A percentile compares a stretch with the other conserved stretches of the same genome.
phyloP scores from a whole-genome alignment of 768 basidiomycete species.

The Tubosaeta sp. region DNA sequence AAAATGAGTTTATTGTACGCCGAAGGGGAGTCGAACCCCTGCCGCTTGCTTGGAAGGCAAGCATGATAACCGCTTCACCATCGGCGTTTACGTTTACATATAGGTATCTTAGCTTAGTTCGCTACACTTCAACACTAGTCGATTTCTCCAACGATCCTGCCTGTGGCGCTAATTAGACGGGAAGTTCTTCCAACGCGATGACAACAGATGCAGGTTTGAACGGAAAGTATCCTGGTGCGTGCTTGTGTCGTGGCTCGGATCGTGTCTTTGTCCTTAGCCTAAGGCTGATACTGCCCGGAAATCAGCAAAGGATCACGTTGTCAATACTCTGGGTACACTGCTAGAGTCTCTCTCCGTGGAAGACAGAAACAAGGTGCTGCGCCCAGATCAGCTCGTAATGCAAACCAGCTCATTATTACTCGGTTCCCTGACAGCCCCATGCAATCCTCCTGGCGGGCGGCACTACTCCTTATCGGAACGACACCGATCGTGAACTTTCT shows the following conservation, averaged over 20 bases:
- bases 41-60: slow-evolving; percentile 83
- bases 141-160: too few relatives aligned
- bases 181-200: background rate
- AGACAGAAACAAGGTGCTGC: slow-evolving; percentile 50
- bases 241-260: background rate
- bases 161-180: too few relatives aligned
- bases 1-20: slow-evolving; percentile 26
- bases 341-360: slow-evolving; percentile 43
- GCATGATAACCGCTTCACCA: slow-evolving; percentile 94
- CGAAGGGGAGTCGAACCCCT: slow-evolving; percentile 77
- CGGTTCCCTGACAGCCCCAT: slow-evolving; percentile 51
- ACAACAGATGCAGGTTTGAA: slow-evolving; percentile 1
- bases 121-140: too few relatives aligned
- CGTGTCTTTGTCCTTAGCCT: too few relatives aligned
- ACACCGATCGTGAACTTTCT: slow-evolving; percentile 78
- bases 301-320: slow-evolving; percentile 48
- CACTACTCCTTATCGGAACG: slow-evolving; percentile 61
- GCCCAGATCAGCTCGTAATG: background rate
- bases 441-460: slow-evolving; percentile 66
- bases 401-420: background rate
- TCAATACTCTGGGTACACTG: slow-evolving; percentile 52
- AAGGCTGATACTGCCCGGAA: background rate
- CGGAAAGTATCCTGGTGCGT: slow-evolving; percentile 24
- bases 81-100: slow-evolving; percentile 49
- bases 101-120: too few relatives aligned